These are phyloP conservation scores for Jaltomata sinuosa DNA, from an alignment of 257 asterid species.

Conservation along the genomic window DNA sequence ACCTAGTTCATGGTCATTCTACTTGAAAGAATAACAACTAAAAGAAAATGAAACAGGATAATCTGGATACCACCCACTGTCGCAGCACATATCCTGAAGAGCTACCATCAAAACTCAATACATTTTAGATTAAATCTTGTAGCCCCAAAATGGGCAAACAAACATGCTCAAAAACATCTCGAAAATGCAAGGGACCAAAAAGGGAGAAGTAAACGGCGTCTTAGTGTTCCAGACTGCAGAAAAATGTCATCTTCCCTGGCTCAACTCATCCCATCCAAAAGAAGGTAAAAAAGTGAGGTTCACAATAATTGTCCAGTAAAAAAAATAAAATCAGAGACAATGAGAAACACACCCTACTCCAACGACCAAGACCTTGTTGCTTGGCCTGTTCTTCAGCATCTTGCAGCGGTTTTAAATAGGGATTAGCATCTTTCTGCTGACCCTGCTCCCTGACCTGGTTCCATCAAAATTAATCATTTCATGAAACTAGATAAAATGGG, in stretches of 20 bases:
- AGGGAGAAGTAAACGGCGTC: not conserved
- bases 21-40: not conserved
- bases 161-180: not conserved
- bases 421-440: conserved; percentile 88
- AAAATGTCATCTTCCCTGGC: not conserved
- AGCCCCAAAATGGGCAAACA: not conserved
- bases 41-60: not conserved
- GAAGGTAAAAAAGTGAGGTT: not conserved
- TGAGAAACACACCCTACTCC: conserved; percentile 65
- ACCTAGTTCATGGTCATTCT: not conserved
- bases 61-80: not conserved
- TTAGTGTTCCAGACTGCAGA: not conserved
- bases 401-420: conserved; percentile 58
- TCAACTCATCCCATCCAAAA: not conserved
- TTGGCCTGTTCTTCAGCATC: conserved; percentile 83
- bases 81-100: not conserved
- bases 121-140: not conserved
- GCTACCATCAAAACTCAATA: not conserved
- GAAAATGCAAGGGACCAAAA: not conserved
- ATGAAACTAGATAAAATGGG: not conserved
- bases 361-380: conserved; percentile 84
- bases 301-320: not conserved
- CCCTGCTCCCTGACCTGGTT: conserved; percentile 87
- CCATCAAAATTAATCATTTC: not conserved
- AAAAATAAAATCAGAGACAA: not conserved